A percentile compares a stretch with the other conserved stretches of the same genome.
These are phyloP conservation scores for Lactifluus volemus DNA, from an alignment of 768 basidiomycete genomes.

Conservation along the genomic window DNA sequence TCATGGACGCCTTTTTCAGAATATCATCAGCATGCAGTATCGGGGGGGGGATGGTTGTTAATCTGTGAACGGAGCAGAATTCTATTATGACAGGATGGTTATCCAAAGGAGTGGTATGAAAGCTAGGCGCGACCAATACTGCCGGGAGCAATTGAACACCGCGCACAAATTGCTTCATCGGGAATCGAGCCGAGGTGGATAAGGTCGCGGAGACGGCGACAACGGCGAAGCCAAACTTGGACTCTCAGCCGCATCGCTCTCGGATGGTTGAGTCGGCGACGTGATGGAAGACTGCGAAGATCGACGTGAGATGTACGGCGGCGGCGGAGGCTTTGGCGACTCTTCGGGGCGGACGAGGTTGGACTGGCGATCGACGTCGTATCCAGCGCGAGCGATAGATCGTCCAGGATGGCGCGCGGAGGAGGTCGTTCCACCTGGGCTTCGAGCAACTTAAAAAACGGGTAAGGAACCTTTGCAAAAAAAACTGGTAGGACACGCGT, in stretches of 20 bases:
- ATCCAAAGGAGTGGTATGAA: conserved; percentile 1
- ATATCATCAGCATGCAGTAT: background rate
- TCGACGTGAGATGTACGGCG: conserved; percentile 52
- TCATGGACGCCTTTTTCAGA: background rate
- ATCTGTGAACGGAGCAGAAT: background rate
- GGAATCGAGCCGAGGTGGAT: conserved; percentile 3
- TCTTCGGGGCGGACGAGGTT: conserved; percentile 20
- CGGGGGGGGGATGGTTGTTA: background rate
- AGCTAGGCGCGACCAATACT: background rate
- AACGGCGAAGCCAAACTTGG: background rate
- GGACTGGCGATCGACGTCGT: background rate
- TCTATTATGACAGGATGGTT: background rate
- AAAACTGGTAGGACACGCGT: conserved; percentile 20
- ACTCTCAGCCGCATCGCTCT: background rate
- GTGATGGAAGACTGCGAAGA: conserved; percentile 35
- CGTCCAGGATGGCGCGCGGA: conserved; percentile 60
- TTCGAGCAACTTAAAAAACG: conserved; percentile 53
- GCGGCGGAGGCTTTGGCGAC: conserved; percentile 37
- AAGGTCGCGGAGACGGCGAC: conserved; percentile 4
- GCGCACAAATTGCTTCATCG: background rate
- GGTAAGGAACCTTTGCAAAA: background rate
- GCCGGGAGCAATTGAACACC: too few relatives aligned
- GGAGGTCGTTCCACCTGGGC: conserved; percentile 83
- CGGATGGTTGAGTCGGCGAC: background rate
- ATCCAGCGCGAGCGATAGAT: conserved; percentile 26